These are phyloP conservation scores for Phytopythium helicoides DNA, from an alignment of 352 stramenopile genomes.

Conservation along the genomic window DNA sequence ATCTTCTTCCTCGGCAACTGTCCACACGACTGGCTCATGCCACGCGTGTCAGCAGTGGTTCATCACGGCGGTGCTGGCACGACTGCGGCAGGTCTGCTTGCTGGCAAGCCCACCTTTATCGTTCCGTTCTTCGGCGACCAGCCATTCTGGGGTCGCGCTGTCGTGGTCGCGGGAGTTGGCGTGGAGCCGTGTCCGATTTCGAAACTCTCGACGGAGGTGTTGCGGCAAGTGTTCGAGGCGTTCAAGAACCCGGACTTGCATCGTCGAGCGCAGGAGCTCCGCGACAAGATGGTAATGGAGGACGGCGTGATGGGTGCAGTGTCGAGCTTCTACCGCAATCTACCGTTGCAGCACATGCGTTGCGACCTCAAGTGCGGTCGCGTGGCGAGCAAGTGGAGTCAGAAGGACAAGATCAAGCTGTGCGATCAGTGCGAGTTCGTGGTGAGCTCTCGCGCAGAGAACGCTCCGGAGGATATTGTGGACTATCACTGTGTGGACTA, in stretches of 20 bases:
- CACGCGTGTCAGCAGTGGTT: slow-evolving; percentile 81
- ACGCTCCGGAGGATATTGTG: slow-evolving; percentile 36
- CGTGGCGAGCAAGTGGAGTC: slow-evolving; percentile 53
- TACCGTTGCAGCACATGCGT: slow-evolving; percentile 83
- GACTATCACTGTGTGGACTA: slow-evolving; percentile 63
- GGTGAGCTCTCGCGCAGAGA: slow-evolving; percentile 33
- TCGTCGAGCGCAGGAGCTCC: slow-evolving; percentile 36
- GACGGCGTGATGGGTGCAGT: slow-evolving; percentile 83
- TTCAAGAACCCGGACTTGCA: slow-evolving; percentile 46
- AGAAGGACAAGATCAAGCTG: slow-evolving; percentile 42
- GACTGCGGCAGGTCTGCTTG: slow-evolving; percentile 86
- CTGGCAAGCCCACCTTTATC: slow-evolving; percentile 90
- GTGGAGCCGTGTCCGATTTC: slow-evolving; percentile 77
- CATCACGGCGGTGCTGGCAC: slow-evolving; percentile 82
- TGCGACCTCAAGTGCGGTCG: slow-evolving; percentile 57
- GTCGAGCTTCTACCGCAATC: slow-evolving; percentile 74
- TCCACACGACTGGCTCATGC: slow-evolving; percentile 91
- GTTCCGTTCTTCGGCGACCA: slow-evolving; percentile 95
- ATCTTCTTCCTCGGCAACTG: slow-evolving; percentile 68
- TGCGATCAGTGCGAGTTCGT: slow-evolving; percentile 58
- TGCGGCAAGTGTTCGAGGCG: slow-evolving; percentile 67
- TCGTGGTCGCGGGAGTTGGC: slow-evolving; percentile 72
- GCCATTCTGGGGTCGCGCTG: slow-evolving; percentile 91
- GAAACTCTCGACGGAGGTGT: slow-evolving; percentile 69
- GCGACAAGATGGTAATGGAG: slow-evolving; percentile 66